phyloP scores from a whole-genome alignment of 2,329 filamentous ascomycete genomes.

The Thermomyces lanuginosus region DNA sequence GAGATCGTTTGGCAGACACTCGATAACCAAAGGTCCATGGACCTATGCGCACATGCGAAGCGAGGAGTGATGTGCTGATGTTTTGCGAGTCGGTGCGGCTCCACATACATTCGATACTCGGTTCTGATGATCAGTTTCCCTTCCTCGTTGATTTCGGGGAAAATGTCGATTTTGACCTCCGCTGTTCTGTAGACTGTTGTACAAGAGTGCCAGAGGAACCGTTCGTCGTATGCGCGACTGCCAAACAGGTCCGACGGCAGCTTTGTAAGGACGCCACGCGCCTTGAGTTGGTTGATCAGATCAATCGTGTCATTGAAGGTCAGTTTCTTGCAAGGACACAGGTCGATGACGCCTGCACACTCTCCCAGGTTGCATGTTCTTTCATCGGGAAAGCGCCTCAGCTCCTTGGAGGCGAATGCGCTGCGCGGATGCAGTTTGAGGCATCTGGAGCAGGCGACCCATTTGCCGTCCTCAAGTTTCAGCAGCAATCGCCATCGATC shows the following conservation, averaged over 20 bases:
- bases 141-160: slow-evolving; percentile 18
- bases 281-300: slow-evolving; percentile 17
- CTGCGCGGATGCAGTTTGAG: slow-evolving; percentile 23
- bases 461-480: slow-evolving; percentile 19
- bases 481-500: slow-evolving; percentile 22
- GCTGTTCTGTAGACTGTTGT: slow-evolving; percentile 19
- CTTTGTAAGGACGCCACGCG: slow-evolving; percentile 14
- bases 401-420: slow-evolving; percentile 18
- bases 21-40: slow-evolving; percentile 24
- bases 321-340: slow-evolving; percentile 26
- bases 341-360: slow-evolving; percentile 21
- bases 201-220: slow-evolving; percentile 25
- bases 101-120: slow-evolving; percentile 21
- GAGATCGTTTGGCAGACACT: slow-evolving; percentile 23
- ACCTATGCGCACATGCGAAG: slow-evolving; percentile 25
- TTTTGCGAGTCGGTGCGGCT: slow-evolving; percentile 20
- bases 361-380: slow-evolving; percentile 20
- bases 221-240: slow-evolving; percentile 11
- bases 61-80: slow-evolving; percentile 24
- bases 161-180: slow-evolving; percentile 19
- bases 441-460: slow-evolving; percentile 22
- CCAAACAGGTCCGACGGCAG: slow-evolving; percentile 15
- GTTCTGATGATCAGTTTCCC: slow-evolving; percentile 19
- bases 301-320: slow-evolving; percentile 24
- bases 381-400: slow-evolving; percentile 17